Evolutionary conservation across 176 grass and related monocot genomes (phyloP), one percentile per base, ranked within the genome.

Genomic region (Carex pumila): DNA sequence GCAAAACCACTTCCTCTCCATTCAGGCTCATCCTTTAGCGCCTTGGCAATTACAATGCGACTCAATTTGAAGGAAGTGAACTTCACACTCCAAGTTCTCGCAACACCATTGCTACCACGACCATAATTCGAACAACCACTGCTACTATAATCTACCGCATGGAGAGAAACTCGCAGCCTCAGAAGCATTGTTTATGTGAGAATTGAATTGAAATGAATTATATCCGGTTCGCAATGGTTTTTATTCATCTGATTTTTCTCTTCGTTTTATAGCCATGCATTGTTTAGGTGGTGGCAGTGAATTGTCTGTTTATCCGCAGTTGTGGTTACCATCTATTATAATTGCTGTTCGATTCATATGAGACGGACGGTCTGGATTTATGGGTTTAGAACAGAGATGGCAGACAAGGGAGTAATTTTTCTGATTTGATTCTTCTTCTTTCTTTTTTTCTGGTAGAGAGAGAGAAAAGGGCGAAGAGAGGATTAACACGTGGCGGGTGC

Each of bases 11-110:
- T 81, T 11, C 86, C 83, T 76, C 86, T 90, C 22, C 92, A 79
- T 41, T 92, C 92, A 3, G 91, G 88, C 39, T 93, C 92, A 13
- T 95, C 95, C 29, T 88, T 91, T 3, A 93, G 82, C 25, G 95
- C 95, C 88, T 87, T 94, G 47, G 83, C 32, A 50, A 91, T 80
- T 59, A 54, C 69, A 31, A 86, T 14, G 5, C 47, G 67, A 37
- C 62, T 88, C 87, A 25, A 64, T 81, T 29, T 72, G 11, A 64
- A 65, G 6, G 80, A 83, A 67, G 3, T 12, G 69, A 71, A 32
- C 41, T 18, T 45, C 65, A 87, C 55, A 68, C 55, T 43, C 67
- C 43, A 80, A 21, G 67, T 18, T 39, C 71, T 83, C 19, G 3
- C 25, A 32, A 22, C 39, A 18, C 39, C 59, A 58, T 18, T 17